Percentiles rank a stretch among this genome's conserved stretches.
Conservation (phyloP, 2,329 filamentous ascomycete species). For the Aspergillus sp. region DNA sequence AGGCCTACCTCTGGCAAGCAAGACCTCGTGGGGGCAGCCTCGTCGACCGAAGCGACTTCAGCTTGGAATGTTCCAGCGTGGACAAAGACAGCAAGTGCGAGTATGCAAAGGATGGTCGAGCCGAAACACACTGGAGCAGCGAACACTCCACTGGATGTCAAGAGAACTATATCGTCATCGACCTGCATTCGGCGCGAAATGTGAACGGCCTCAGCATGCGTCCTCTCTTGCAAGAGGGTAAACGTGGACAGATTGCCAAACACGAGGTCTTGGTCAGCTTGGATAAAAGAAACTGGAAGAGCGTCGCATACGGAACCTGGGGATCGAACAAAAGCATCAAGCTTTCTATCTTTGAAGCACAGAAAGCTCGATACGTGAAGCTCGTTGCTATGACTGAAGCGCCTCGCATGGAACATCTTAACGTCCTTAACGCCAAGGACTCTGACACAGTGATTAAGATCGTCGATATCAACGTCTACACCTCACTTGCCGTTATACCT, state of each 20-base stretch:
- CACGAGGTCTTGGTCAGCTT: constrained; percentile 8
- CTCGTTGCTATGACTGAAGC: constrained; percentile 13
- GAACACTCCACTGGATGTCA: no score
- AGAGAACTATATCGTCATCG: background rate
- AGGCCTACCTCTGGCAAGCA: background rate
- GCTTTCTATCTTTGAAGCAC: constrained; percentile 12
- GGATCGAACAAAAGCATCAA: constrained; percentile 13
- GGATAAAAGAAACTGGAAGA: constrained; percentile 7
- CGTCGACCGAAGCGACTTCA: background rate
- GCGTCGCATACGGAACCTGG: constrained; percentile 17
- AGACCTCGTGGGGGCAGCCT: background rate
- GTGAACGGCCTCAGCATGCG: constrained; percentile 13
- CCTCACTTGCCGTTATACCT: no score
- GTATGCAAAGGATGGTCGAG: constrained; percentile 9
- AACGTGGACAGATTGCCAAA: constrained; percentile 10
- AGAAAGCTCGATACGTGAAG: constrained; percentile 11
- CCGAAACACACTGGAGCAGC: constrained; percentile 12
- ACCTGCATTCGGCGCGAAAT: constrained; percentile 8
- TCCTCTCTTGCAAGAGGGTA: no score
- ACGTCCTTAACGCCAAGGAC: no score
- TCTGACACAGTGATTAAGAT: no score
- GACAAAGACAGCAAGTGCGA: constrained; percentile 3
- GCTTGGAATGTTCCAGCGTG: background rate
- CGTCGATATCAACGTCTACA: no score
- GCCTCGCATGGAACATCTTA: no score